Conservation (phyloP, 805 yeast genomes). For the Cyberlindnera subsufficiens region DNA sequence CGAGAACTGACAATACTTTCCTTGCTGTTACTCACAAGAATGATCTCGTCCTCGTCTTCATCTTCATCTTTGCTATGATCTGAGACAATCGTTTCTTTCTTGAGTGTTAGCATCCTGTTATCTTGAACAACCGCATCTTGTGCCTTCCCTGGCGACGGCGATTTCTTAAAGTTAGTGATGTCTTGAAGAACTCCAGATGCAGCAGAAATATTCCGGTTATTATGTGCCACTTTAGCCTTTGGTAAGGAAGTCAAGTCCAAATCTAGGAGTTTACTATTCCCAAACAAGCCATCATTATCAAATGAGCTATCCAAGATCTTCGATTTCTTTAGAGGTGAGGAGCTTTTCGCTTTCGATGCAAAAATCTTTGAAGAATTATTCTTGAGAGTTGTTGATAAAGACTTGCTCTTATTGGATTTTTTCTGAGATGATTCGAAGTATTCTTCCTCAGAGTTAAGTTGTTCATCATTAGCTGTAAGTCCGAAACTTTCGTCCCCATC, state of each 20-base stretch:
- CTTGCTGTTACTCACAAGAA: slow-evolving; percentile 20
- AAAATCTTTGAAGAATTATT: slow-evolving; percentile 5
- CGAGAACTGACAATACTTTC: not conserved
- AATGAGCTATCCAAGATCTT: slow-evolving; percentile 21
- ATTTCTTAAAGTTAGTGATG: slow-evolving; percentile 9
- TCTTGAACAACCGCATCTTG: slow-evolving; percentile 1
- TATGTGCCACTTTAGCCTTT: not conserved
- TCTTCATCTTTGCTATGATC: not conserved
- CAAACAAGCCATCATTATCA: slow-evolving; percentile 15
- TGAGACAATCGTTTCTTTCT: not conserved
- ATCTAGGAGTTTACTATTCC: slow-evolving; percentile 8
- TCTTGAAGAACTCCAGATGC: slow-evolving; percentile 5
- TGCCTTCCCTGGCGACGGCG: slow-evolving; percentile 7
- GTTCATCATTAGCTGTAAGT: slow-evolving; percentile 15
- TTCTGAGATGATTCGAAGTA: slow-evolving; percentile 5
- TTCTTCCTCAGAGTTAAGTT: slow-evolving; percentile 14
- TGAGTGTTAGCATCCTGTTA: not conserved
- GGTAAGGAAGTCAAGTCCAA: slow-evolving; percentile 3
- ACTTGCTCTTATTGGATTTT: slow-evolving; percentile 1
- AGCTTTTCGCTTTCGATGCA: slow-evolving; percentile 2
- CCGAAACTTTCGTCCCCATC: slow-evolving; percentile 23
- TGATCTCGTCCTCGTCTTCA: slow-evolving; percentile 14
- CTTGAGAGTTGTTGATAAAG: not conserved
- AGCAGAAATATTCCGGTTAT: not conserved
- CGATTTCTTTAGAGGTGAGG: slow-evolving; percentile 11